Percentiles rank a stretch among this genome's conserved stretches.
phyloP scores from a whole-genome alignment of 2,329 filamentous ascomycete genomes.

The Penicillium sp. region DNA sequence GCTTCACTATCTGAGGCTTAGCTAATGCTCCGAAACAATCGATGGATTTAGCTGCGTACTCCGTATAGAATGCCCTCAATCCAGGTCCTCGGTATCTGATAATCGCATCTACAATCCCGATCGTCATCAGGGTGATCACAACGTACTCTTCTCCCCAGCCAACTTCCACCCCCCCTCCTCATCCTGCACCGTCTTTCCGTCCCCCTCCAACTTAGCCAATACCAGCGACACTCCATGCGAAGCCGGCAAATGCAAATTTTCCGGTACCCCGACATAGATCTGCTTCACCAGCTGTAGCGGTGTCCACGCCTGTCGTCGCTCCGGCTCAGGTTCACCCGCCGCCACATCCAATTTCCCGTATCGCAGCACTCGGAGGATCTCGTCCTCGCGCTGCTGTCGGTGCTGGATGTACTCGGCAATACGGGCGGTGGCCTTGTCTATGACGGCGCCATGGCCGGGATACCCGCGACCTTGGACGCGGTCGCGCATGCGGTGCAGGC shows the following conservation, averaged over 20 bases:
- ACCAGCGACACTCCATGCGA: slow-evolving; percentile 77
- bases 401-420: slow-evolving; percentile 84
- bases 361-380: slow-evolving; percentile 69
- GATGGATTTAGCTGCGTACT: neutral
- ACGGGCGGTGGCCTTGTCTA: slow-evolving; percentile 71
- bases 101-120: neutral
- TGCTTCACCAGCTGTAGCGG: slow-evolving; percentile 82
- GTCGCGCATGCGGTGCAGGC: slow-evolving; percentile 69
- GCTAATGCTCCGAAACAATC: neutral
- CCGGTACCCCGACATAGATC: slow-evolving; percentile 80
- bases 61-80: neutral
- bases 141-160: slow-evolving; percentile 33
- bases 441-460: slow-evolving; percentile 81
- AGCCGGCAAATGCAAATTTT: slow-evolving; percentile 74
- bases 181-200: slow-evolving; percentile 64
- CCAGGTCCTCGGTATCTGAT: neutral
- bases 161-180: slow-evolving; percentile 37
- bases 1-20: neutral
- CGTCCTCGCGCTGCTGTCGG: slow-evolving; percentile 75
- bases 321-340: slow-evolving; percentile 40
- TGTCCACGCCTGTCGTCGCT: slow-evolving; percentile 58
- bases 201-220: slow-evolving; percentile 73
- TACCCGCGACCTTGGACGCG: slow-evolving; percentile 70
- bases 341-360: slow-evolving; percentile 43
- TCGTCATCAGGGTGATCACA: slow-evolving; percentile 25